Evolutionary conservation across 345 rosid species (phyloP).

Genomic region (Raphanus sativus): DNA sequence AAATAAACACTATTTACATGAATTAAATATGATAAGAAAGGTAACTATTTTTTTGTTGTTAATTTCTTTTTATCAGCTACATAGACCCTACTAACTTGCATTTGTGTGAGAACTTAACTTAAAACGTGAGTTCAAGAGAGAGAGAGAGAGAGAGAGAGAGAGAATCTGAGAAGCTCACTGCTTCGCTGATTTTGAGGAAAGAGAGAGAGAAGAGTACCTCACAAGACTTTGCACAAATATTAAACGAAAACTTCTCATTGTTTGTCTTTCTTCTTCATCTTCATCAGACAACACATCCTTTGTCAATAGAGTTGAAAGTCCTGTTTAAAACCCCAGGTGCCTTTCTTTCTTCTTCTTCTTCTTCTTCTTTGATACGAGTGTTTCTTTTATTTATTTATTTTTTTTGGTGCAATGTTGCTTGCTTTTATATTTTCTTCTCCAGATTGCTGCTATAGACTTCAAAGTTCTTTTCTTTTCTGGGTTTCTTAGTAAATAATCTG

Average conservation of each 20-base stretch:
- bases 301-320: not conserved
- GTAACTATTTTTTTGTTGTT: not conserved
- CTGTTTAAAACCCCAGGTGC: slow-evolving; percentile 22
- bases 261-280: slow-evolving; percentile 15
- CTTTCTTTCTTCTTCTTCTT: not conserved
- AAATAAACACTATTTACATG: not conserved
- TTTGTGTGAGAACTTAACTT: slow-evolving; percentile 21
- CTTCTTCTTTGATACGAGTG: not conserved
- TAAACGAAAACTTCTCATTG: slow-evolving; percentile 19
- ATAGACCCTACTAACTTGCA: slow-evolving; percentile 22
- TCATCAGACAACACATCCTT: not conserved
- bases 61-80: not conserved
- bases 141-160: slow-evolving; percentile 26
- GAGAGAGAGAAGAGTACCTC: slow-evolving; percentile 41
- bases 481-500: not conserved
- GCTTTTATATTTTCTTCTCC: not conserved
- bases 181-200: slow-evolving; percentile 43
- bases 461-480: not conserved
- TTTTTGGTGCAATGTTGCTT: no score
- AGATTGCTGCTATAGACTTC: slow-evolving; percentile 14
- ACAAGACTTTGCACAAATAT: slow-evolving; percentile 36
- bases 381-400: no score
- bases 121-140: slow-evolving; percentile 37
- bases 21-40: slow-evolving; percentile 16
- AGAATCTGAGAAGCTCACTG: slow-evolving; percentile 36